Evolutionary conservation across 1,284 basidiomycete genomes (phyloP).

Genomic region (Neotropicomus parvogracilis): DNA sequence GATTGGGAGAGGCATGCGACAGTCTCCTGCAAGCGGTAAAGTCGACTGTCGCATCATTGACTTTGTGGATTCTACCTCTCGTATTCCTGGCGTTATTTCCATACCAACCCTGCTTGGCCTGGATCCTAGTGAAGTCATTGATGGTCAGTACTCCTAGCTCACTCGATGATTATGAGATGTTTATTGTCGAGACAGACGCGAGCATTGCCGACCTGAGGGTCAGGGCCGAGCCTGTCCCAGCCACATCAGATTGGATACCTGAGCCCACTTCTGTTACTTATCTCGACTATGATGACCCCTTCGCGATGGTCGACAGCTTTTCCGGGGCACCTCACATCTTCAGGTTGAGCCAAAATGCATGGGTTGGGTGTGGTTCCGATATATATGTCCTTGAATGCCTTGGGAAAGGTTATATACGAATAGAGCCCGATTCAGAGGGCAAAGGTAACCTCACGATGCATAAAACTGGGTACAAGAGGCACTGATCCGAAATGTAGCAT

Average conservation of each 20-base stretch:
- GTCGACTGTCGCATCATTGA: slow-evolving; percentile 87
- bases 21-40: slow-evolving; percentile 82
- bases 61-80: slow-evolving; percentile 77
- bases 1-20: slow-evolving; percentile 91
- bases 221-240: slow-evolving; percentile 30
- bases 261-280: slow-evolving; percentile 70
- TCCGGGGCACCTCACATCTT: slow-evolving; percentile 53
- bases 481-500: slow-evolving; percentile 22
- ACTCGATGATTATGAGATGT: slow-evolving; percentile 2
- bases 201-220: slow-evolving; percentile 48
- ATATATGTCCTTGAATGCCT: slow-evolving; percentile 79
- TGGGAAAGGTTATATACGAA: slow-evolving; percentile 69
- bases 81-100: slow-evolving; percentile 73
- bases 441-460: slow-evolving; percentile 29
- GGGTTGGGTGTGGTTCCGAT: slow-evolving; percentile 81
- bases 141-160: slow-evolving; percentile 44
- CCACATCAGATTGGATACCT: slow-evolving; percentile 39
- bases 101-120: slow-evolving; percentile 87
- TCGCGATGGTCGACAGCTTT: slow-evolving; percentile 52
- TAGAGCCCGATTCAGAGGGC: slow-evolving; percentile 48
- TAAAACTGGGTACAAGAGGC: background rate
- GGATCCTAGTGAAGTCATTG: slow-evolving; percentile 65
- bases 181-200: slow-evolving; percentile 41
- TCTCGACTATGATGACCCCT: slow-evolving; percentile 79
- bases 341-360: slow-evolving; percentile 53